Evolutionary conservation across 129 eudicot genomes (phyloP).

Genomic region (Flaveria bidentis): DNA sequence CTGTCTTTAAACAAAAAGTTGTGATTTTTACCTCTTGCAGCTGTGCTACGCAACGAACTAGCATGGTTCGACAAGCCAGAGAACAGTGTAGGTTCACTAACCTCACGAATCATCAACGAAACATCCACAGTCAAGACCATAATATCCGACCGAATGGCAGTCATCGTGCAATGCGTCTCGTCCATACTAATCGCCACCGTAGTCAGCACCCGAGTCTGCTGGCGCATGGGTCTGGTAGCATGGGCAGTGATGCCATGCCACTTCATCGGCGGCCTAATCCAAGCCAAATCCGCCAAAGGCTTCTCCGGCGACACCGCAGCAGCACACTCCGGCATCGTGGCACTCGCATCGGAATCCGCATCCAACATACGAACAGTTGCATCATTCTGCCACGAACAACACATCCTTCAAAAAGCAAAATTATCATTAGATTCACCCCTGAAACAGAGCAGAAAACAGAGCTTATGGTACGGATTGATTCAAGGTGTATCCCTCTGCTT

Average conservation of each 20-base stretch:
- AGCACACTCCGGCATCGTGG: constrained; percentile 60
- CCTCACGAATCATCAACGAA: constrained; percentile 61
- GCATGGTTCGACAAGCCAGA: constrained; percentile 76
- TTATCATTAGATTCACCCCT: constrained; percentile 41
- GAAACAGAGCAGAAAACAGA: constrained; percentile 48
- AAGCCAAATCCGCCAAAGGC: constrained; percentile 80
- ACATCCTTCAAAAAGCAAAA: constrained; percentile 59
- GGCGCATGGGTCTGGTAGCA: constrained; percentile 91
- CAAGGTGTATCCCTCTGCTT: constrained; percentile 83
- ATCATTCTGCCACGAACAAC: constrained; percentile 75
- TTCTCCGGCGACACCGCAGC: constrained; percentile 66
- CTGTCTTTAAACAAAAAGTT: neutral
- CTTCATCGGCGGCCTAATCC: constrained; percentile 82
- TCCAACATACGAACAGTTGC: constrained; percentile 67
- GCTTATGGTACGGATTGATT: constrained; percentile 68
- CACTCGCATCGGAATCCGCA: constrained; percentile 74
- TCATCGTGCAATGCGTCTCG: constrained; percentile 83
- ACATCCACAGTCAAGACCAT: constrained; percentile 83
- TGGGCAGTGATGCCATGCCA: constrained; percentile 98
- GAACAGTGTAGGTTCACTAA: constrained; percentile 68
- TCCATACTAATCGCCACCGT: constrained; percentile 73
- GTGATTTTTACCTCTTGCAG: constrained; percentile 36
- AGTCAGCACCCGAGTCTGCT: constrained; percentile 65
- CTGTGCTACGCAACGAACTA: constrained; percentile 62
- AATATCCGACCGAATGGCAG: constrained; percentile 79